Evolutionary conservation across 2,329 filamentous ascomycete species (phyloP).

Genomic region (Fusarium oligoseptatum): DNA sequence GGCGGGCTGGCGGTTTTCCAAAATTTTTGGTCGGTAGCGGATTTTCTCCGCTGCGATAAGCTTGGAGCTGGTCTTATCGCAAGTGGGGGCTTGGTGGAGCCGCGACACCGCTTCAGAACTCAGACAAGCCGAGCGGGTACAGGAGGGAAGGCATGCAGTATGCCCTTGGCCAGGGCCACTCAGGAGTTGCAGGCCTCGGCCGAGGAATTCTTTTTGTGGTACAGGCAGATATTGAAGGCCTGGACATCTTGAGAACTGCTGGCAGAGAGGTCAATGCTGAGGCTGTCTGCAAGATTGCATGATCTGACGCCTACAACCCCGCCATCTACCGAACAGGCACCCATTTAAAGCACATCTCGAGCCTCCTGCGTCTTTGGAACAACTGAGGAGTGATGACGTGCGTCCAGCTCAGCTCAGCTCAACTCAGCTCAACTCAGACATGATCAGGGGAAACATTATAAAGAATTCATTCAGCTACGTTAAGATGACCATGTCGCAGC

Average conservation of each 20-base stretch:
- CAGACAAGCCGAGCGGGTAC: constrained; percentile 23
- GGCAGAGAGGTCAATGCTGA: not conserved
- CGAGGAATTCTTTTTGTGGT: constrained; percentile 10
- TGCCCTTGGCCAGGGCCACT: constrained; percentile 15
- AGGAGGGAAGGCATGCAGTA: not conserved
- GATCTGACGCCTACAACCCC: constrained; percentile 25
- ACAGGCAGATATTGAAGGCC: not conserved
- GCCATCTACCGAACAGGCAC: constrained; percentile 21
- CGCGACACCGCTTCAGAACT: constrained; percentile 37
- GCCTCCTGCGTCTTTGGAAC: not conserved
- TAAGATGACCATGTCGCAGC: constrained; percentile 54
- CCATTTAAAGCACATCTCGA: constrained; percentile 12
- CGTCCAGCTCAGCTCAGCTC: constrained; percentile 6
- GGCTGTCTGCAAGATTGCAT: constrained; percentile 3
- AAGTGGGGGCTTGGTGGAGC: constrained; percentile 37
- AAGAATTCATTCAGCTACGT: constrained; percentile 56
- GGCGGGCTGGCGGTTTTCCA: constrained; percentile 41
- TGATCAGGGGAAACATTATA: constrained; percentile 48
- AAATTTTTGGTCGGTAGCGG: constrained; percentile 47
- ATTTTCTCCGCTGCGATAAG: constrained; percentile 51
- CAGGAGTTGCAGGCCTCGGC: constrained; percentile 1
- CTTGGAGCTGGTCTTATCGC: constrained; percentile 45
- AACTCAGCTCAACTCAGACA: not conserved
- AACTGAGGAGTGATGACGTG: constrained; percentile 28
- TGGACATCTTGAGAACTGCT: not conserved